A percentile compares a stretch with the other conserved stretches of the same genome.
phyloP scores from a whole-genome alignment of 306 rosid species.

The Castanea mollissima region DNA sequence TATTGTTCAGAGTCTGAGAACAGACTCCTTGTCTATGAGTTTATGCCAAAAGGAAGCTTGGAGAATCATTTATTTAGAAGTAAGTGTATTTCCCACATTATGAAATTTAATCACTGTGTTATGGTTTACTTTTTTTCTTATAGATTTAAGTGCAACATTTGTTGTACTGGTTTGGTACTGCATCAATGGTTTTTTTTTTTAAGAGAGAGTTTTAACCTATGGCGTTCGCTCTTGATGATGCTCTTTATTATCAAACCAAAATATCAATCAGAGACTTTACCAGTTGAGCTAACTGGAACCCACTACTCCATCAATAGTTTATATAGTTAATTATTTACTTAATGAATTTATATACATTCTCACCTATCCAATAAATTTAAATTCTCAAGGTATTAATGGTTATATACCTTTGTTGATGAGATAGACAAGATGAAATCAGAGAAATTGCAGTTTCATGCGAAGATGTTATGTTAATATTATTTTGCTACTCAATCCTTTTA shows the following conservation, averaged over 20 bases:
- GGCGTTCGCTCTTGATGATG: no score
- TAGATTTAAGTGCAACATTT: not conserved
- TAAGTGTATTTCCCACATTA: constrained; percentile 35
- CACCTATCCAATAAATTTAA: not conserved
- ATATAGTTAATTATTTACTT: not conserved
- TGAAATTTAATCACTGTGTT: not conserved
- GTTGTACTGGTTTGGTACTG: not conserved
- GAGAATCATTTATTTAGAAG: constrained; percentile 91
- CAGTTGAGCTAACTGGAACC: no score
- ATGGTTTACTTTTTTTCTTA: not conserved
- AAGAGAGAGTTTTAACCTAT: no score
- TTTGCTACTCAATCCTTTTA: no score
- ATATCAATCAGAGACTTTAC: no score
- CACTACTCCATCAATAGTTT: not conserved
- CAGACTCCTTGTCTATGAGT: constrained; percentile 92
- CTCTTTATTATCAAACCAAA: no score
- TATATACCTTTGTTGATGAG: not conserved
- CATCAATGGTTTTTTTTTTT: not conserved
- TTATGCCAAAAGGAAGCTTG: constrained; percentile 83
- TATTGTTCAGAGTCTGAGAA: constrained; percentile 73
- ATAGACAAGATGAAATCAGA: not conserved
- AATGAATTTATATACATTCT: not conserved
- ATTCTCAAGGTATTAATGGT: no score
- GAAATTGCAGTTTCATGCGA: no score
- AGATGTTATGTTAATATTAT: no score